A percentile compares a stretch with the other conserved stretches of the same genome.
phyloP scores from a whole-genome alignment of 2,329 filamentous ascomycete genomes.

The Cryoendolithus antarcticus region DNA sequence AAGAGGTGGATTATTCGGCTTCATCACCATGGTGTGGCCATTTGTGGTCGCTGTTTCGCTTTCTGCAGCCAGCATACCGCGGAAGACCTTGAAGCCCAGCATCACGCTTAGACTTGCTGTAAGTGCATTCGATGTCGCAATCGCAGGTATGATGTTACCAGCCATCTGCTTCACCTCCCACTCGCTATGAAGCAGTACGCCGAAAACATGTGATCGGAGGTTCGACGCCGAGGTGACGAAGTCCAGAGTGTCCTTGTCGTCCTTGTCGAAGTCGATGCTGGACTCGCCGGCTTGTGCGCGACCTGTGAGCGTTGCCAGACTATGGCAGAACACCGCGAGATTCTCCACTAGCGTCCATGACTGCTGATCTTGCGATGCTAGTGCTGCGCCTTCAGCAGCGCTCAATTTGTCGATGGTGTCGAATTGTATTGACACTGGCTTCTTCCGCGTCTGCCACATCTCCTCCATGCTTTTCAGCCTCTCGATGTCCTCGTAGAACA shows the following conservation, averaged over 20 bases:
- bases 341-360: constrained; percentile 78
- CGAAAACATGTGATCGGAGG: constrained; percentile 73
- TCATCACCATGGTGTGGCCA: constrained; percentile 1
- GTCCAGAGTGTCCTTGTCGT: constrained; percentile 87
- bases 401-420: constrained; percentile 27
- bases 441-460: constrained; percentile 81
- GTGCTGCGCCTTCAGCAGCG: constrained; percentile 34
- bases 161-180: constrained; percentile 99
- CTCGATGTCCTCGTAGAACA: constrained; percentile 75
- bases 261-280: constrained; percentile 84
- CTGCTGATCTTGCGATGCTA: constrained; percentile 52
- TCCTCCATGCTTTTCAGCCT: constrained; percentile 78
- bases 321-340: constrained; percentile 74
- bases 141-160: constrained; percentile 96
- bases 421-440: constrained; percentile 63
- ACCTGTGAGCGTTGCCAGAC: constrained; percentile 62
- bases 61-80: constrained; percentile 36
- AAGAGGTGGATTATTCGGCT: constrained; percentile 8
- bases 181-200: constrained; percentile 74
- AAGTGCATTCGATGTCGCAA: constrained; percentile 95
- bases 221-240: constrained; percentile 89
- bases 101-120: constrained; percentile 89
- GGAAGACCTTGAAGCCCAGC: constrained; percentile 82
- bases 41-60: constrained; percentile 4
- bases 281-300: constrained; percentile 50